Percentiles rank a stretch among this genome's conserved stretches.
Conservation (phyloP, 768 basidiomycete genomes). For the Amanita molliuscula region DNA sequence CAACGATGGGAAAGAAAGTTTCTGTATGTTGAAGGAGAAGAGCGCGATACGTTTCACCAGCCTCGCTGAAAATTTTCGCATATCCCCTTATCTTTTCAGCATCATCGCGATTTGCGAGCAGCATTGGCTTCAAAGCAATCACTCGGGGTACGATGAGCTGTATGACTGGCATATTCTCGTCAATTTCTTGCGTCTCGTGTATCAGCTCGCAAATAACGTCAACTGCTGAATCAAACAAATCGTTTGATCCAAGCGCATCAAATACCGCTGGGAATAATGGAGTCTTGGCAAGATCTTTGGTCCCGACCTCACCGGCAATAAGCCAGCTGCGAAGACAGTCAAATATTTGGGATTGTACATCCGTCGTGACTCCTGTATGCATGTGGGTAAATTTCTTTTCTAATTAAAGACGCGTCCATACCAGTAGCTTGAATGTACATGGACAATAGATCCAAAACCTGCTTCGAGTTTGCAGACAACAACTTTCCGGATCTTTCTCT, state of each 20-base stretch:
- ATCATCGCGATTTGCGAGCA: slow-evolving; percentile 60
- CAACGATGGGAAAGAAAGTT: slow-evolving; percentile 90
- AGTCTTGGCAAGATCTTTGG: slow-evolving; percentile 52
- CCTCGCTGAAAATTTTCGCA: slow-evolving; percentile 91
- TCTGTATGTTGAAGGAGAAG: slow-evolving; percentile 84
- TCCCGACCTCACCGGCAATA: slow-evolving; percentile 71
- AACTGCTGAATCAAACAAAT: slow-evolving; percentile 88
- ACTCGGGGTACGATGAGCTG: slow-evolving; percentile 83
- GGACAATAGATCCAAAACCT: slow-evolving; percentile 67
- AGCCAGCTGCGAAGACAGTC: slow-evolving; percentile 84
- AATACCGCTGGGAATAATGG: slow-evolving; percentile 80
- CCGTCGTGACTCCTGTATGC: slow-evolving; percentile 65
- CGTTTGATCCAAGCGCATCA: slow-evolving; percentile 71
- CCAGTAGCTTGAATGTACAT: slow-evolving; percentile 88
- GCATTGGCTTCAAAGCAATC: slow-evolving; percentile 55
- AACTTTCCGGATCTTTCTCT: slow-evolving; percentile 47
- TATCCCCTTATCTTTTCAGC: slow-evolving; percentile 83
- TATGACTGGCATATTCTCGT: slow-evolving; percentile 87
- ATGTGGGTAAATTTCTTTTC: background rate
- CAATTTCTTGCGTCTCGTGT: slow-evolving; percentile 96
- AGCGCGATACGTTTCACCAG: slow-evolving; percentile 90
- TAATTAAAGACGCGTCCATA: slow-evolving; percentile 24
- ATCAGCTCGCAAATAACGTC: slow-evolving; percentile 90
- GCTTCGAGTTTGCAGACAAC: slow-evolving; percentile 55
- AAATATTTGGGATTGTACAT: slow-evolving; percentile 77